Base-by-base conservation (phyloP, 2,329 filamentous ascomycete species). In the Cladophialophora immunda region DNA sequence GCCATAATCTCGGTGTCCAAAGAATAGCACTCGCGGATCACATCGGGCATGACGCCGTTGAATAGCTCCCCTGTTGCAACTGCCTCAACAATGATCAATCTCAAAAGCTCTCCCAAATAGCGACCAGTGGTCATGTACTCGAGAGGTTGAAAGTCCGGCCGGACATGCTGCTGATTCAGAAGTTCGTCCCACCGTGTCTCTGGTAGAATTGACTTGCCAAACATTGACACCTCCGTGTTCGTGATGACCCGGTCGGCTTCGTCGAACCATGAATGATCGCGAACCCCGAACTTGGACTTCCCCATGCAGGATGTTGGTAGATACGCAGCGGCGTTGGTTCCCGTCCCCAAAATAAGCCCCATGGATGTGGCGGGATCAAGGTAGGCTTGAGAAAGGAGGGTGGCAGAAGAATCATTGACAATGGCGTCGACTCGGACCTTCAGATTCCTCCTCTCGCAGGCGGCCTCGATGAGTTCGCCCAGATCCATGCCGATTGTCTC, bases 181-280 rank as follows among this genome's bases (percentile, higher is more conserved):
- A 82, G 73, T 7, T 89, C 85, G 70, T 90, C 88, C 87, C 87
- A 90, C 15, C 84, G 80, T 5, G 87, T 88, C 70, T 81, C 83
- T 1, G 86, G 85, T 41, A 89, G 80, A 30, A 88, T 81, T 25
- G 83, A 79, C 34, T 78, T 78, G 56, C 85, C 88, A 69, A 89
- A 89, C 87, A 90, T 89, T 79, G 87, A 89, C 71, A 89, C 79
- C 74, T 90, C 88, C 7, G 85, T 89, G 74, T 90, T 90, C 72
- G 89, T 83, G 60, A 90, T 84, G 34, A 90, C 87, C 66, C 87
- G 83, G 32, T 84, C 81, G n/a, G 87, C 86, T 47, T 82, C 79
- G 30, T 83, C 80, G 65, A 85, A 82, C 86, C 86, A 88, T 45
- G 80, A 81, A 17, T 82, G 77, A 0, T 86, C 82, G 58, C 87